Evolutionary conservation across 768 basidiomycete genomes (phyloP), one percentile per base, ranked within the genome.

Genomic region (Sarcomyxa edulis): DNA sequence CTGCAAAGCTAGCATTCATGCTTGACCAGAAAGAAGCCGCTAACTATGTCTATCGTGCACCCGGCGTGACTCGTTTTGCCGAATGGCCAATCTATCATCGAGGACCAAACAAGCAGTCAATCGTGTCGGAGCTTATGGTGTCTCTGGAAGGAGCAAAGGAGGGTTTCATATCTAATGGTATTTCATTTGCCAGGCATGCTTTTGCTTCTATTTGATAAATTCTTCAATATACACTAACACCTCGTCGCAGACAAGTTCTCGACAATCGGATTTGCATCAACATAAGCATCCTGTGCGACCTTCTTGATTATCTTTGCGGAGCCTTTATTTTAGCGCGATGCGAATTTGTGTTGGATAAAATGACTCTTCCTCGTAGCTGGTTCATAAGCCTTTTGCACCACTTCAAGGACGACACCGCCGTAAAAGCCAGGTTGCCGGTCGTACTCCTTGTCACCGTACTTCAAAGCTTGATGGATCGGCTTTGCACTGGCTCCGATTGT

Each of bases 361-460:
- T 76, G 19, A 68, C 69, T 4, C 61, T 83, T 23, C 81, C 81
- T 0, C 66, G 66, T 2, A 70, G 65, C 36, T 83, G 78, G 78
- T 48, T 78, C 14, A 23, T 59, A 11, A 41, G 44, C 12, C 36
- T 53, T 37, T 42, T 58, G 7, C 35, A 37, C 25, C 43, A 51
- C 22, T n/a, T n/a, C n/a, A n/a, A 41, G 27, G 35, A 37, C 37
- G 43, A 46, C 4, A 23, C 42, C 26, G n/a, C 6, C n/a, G 27
- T 42, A 27, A 12, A 21, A 48, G 35, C 46, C 32, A 32, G 35
- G 20, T 19, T 7, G 38, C 35, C 45, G 15, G 36, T 34, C 9
- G 16, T 37, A 1, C 42, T 61, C 2, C 43, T 56, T 20, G 18
- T 33, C 6, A 40, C 15, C 6, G 41, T 69, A 22, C 43, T 18